Evolutionary conservation across 2,329 filamentous ascomycete species (phyloP).

Genomic region (Amphichorda felina): DNA sequence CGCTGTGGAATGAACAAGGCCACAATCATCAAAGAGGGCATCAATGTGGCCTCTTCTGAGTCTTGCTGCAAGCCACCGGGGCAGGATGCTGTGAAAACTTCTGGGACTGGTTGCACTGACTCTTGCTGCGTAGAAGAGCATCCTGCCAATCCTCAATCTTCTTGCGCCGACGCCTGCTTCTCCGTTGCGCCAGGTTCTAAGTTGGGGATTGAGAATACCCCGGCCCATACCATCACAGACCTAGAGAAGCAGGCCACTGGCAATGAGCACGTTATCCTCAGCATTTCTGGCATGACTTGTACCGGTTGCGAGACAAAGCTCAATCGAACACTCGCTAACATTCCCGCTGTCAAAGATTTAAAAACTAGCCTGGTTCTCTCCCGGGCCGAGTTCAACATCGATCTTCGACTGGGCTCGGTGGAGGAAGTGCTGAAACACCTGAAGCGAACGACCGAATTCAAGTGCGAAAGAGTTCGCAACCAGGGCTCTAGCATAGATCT

Average conservation of each 20-base stretch:
- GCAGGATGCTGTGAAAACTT: no score
- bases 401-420: background rate
- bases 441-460: constrained; percentile 4
- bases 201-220: constrained; percentile 1
- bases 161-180: constrained; percentile 7
- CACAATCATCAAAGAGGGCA: no score
- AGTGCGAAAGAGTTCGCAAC: constrained; percentile 18
- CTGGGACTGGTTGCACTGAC: constrained; percentile 3
- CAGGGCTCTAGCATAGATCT: constrained; percentile 32
- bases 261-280: constrained; percentile 4
- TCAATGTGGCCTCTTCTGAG: constrained; percentile 2
- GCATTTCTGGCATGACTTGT: constrained; percentile 4
- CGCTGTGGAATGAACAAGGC: no score
- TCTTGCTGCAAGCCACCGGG: background rate
- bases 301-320: constrained; percentile 4
- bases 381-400: constrained; percentile 1
- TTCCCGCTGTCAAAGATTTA: constrained; percentile 1
- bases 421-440: constrained; percentile 3
- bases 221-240: background rate
- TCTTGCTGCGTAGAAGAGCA: constrained; percentile 1
- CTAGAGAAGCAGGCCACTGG: constrained; percentile 11
- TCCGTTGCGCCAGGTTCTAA: background rate
- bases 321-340: constrained; percentile 1
- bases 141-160: no score
- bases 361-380: constrained; percentile 2